These are phyloP conservation scores for Euphorbia peplus DNA, from an alignment of 345 rosid genomes.

Conservation along the genomic window DNA sequence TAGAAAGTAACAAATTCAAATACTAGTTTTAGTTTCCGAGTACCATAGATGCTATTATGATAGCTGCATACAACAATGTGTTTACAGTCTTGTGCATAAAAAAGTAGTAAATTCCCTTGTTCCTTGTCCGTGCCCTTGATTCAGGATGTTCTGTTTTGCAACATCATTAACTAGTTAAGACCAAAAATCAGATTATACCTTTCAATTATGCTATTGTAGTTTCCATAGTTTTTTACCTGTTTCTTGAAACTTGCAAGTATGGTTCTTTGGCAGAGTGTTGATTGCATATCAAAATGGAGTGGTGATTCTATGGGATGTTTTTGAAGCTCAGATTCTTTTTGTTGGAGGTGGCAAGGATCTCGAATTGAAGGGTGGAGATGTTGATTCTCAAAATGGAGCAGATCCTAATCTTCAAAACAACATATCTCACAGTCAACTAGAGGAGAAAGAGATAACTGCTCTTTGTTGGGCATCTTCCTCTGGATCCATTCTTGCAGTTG, in stretches of 20 bases:
- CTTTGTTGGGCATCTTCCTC: constrained; percentile 81
- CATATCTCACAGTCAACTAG: constrained; percentile 31
- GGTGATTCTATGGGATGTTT: constrained; percentile 79
- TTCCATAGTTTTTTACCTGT: not conserved
- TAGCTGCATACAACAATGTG: not conserved
- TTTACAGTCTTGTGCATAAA: not conserved
- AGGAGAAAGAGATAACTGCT: constrained; percentile 79
- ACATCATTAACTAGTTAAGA: not conserved
- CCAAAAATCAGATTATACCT: constrained; percentile 6
- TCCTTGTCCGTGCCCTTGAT: not conserved
- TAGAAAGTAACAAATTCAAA: constrained; percentile 2
- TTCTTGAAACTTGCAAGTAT: constrained; percentile 2
- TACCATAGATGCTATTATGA: not conserved
- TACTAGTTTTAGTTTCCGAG: not conserved
- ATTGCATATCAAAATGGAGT: constrained; percentile 74
- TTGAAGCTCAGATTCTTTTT: constrained; percentile 50
- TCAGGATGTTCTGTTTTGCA: not conserved
- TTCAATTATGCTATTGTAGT: not conserved
- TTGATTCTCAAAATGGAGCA: constrained; percentile 32
- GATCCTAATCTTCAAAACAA: constrained; percentile 30
- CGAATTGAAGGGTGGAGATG: constrained; percentile 43
- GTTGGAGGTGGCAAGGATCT: constrained; percentile 72
- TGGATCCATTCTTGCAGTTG: constrained; percentile 85
- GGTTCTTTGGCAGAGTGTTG: constrained; percentile 57
- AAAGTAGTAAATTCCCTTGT: not conserved